Evolutionary conservation across 192 early-diverging fungal genomes (phyloP).

Genomic region (Chytriomyces sp.): DNA sequence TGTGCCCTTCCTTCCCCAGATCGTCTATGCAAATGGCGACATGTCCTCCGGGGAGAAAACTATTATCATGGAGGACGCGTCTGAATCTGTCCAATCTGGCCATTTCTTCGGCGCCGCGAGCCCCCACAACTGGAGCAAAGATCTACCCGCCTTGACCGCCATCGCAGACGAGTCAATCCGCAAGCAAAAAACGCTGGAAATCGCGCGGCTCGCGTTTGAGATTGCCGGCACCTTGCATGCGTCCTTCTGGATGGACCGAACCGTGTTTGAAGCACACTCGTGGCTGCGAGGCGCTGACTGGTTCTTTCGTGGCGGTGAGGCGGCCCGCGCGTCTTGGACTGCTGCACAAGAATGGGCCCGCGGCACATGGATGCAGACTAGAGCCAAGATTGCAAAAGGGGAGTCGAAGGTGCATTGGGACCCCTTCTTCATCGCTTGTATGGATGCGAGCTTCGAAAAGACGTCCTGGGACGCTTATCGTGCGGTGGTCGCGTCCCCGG

Average conservation of each 20-base stretch:
- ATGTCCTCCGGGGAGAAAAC: neutral
- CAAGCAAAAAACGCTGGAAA: neutral
- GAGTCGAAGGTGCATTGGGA: neutral
- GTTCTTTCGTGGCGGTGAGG: neutral
- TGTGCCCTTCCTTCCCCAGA: neutral
- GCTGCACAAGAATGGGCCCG: neutral
- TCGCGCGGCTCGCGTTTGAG: neutral
- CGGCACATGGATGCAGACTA: neutral
- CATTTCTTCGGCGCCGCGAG: neutral
- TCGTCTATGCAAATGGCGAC: neutral
- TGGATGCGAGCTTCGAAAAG: slow-evolving; percentile 10
- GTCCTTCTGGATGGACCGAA: neutral
- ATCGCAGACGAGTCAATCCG: neutral
- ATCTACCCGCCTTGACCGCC: neutral
- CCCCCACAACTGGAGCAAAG: slow-evolving; percentile 18
- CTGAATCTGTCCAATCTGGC: neutral
- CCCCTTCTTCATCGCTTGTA: neutral
- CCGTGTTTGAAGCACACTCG: neutral
- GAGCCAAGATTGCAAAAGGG: neutral
- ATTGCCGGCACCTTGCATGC: slow-evolving; percentile 1
- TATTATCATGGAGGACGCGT: neutral
- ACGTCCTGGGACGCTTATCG: neutral
- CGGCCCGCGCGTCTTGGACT: neutral
- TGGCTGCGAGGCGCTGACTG: slow-evolving; percentile 5
- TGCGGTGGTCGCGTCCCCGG: neutral